phyloP scores from a whole-genome alignment of 371 early-diverging fungal species.

The Massospora cicadina region DNA sequence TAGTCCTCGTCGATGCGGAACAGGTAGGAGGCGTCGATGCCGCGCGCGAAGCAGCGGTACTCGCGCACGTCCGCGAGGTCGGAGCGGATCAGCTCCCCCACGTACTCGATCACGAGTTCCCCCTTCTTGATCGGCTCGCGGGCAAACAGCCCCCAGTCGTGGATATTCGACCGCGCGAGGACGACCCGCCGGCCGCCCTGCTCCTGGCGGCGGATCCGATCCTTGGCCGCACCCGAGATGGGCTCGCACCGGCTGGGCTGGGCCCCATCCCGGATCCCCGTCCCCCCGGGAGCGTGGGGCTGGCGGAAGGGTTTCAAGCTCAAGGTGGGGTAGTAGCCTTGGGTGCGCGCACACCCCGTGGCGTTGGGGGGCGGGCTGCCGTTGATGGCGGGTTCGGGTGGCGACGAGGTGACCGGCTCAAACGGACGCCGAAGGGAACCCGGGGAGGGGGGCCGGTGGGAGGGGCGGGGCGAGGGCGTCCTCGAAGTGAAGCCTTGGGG shows the following conservation, averaged over 20 bases:
- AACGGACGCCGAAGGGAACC: not conserved
- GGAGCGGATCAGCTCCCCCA: conserved; percentile 93
- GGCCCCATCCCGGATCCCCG: conserved; percentile 9
- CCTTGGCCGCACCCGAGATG: conserved; percentile 33
- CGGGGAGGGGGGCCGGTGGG: not conserved
- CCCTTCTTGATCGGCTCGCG: conserved; percentile 71
- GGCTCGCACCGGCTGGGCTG: conserved; percentile 43
- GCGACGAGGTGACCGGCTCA: not conserved
- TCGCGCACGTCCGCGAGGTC: conserved; percentile 93
- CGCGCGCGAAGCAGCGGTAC: conserved; percentile 69
- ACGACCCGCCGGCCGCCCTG: conserved; percentile 68
- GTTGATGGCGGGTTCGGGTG: not conserved
- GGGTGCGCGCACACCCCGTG: conserved; percentile 66
- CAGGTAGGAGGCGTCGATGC: conserved; percentile 87
- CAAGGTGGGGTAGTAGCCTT: conserved; percentile 34
- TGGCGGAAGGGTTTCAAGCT: not conserved
- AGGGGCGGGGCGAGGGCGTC: not conserved
- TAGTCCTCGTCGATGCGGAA: conserved; percentile 92
- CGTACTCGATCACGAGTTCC: conserved; percentile 96
- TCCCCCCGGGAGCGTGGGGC: conserved; percentile 15
- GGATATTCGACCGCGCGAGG: conserved; percentile 81
- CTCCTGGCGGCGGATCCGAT: conserved; percentile 68
- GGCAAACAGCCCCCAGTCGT: conserved; percentile 94
- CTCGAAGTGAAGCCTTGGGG: not conserved
- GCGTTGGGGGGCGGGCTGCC: conserved; percentile 18